phyloP scores from a whole-genome alignment of 2,329 filamentous ascomycete genomes.

The Colletotrichum spinosum region DNA sequence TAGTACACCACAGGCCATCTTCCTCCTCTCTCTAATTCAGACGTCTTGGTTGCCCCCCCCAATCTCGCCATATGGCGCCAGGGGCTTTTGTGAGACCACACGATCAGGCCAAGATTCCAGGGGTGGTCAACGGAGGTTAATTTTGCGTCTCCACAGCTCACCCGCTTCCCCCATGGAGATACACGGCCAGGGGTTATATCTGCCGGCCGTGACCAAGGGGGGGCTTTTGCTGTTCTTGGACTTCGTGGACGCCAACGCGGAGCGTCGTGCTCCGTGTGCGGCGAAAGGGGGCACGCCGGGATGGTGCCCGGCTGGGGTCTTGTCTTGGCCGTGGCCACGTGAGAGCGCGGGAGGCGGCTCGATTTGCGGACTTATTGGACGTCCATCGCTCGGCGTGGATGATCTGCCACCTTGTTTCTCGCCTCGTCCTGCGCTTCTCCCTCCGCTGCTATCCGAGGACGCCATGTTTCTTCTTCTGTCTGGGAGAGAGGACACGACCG shows the following conservation, averaged over 20 bases:
- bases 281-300: slow-evolving; percentile 13
- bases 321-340: neutral
- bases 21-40: neutral
- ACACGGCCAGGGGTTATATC: neutral
- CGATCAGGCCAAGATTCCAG: slow-evolving; percentile 20
- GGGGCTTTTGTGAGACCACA: neutral
- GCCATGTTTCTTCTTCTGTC: neutral
- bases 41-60: neutral
- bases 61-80: slow-evolving; percentile 17
- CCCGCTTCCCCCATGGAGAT: slow-evolving; percentile 13
- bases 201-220: slow-evolving; percentile 20
- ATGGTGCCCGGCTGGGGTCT: neutral
- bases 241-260: slow-evolving; percentile 5
- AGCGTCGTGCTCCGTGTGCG: slow-evolving; percentile 25
- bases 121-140: slow-evolving; percentile 13
- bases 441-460: neutral
- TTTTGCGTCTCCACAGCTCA: slow-evolving; percentile 23
- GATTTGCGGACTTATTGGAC: slow-evolving; percentile 9
- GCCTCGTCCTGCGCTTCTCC: neutral
- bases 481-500: neutral
- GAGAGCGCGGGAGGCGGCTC: neutral
- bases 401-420: neutral
- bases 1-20: neutral
- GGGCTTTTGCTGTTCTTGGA: slow-evolving; percentile 9
- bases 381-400: neutral